Evolutionary conservation across 768 basidiomycete species (phyloP), one percentile per base, ranked within the genome.

Genomic region (Phlebiopsis gigantea): DNA sequence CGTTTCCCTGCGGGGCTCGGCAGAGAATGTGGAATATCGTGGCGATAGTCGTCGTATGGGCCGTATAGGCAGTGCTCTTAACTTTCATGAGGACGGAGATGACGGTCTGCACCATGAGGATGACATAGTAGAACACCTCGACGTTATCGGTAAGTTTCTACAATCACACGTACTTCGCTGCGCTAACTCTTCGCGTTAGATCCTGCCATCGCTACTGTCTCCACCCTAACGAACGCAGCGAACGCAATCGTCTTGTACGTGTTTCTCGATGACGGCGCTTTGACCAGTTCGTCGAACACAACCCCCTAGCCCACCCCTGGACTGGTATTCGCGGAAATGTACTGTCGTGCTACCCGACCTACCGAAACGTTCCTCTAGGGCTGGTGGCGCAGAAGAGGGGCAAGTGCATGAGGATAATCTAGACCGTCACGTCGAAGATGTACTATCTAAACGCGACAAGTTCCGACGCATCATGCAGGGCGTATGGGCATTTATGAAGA

Each of bases 401-500:
- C 66, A 68, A 22, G 61, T 54, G 2, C 61, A 63, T 2, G 66
- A 64, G 15, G 67, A 75, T 61, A 73, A 76, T 21, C 72, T 93
- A 7, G 90, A 93, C 69, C 76, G 78, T 26, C 90, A 93, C 73
- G 88, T 94, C 29, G 82, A 88, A 53, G 85, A 90, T 61, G 80
- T 90, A 1, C 75, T 94, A 5, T 75, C 75, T 17, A 80, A 82
- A 56, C 79, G 81, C 15, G 81, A 83, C 15, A 82, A 79, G 62
- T 69, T 79, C 54, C 76, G 79, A 55, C 78, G 85, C 17, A 83
- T 79, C 0, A 67, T 87, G 63, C 75, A 76, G 62, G 91, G 91
- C 3, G 73, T 93, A 2, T 90, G 90, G 88, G 79, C 85, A 1
- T 94, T 91, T 65, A 69, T 93, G 57, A 90, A 88, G 72, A 94